Evolutionary conservation across 2,329 filamentous ascomycete species (phyloP), one percentile per base, ranked within the genome.

Genomic region (Canariomyces notabilis): DNA sequence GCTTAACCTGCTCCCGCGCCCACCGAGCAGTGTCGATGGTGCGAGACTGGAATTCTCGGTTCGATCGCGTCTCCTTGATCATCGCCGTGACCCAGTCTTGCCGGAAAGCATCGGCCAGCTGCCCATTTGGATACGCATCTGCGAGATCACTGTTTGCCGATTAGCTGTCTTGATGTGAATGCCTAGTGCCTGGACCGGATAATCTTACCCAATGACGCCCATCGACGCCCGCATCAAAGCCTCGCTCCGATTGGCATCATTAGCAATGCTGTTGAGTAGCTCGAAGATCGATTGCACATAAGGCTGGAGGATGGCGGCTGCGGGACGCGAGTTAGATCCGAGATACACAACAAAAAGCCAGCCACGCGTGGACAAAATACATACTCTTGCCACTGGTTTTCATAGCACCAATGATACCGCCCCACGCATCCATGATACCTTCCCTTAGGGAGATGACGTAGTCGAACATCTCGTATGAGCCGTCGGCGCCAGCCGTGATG

Each of bases 371-470:
- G 4, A 35, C 31, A 15, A 7, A 6, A 38, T 5, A 71, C 81
- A 67, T 68, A 86, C 84, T 82, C 74, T 91, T 91, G 61, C 73
- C 74, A 61, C 84, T 87, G 42, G 77, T 71, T 74, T 93, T 95
- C 85, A 97, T 89, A 43, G 93, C 89, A 65, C 91, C 83, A 63
- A 98, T 89, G 56, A 95, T 93, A 57, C 93, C 93, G 60, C 90
- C 89, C 90, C 94, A 98, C 26, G 93, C 93, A 75, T 98, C 93
- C 85, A 97, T 95, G 57, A 98, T 97, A 58, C 91, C 93, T 65
- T 98, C 94, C 44, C 93, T 85, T 39, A 98, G 78, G 16, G 90
- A 95, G 54, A 95, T 81, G 58, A 98, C 85, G 64, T 98, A 98
- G 68, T 97, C 91, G 48, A 90, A 84, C 86, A 97, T 95, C 69